Evolutionary conservation across 345 rosid genomes (phyloP), one percentile per base, ranked within the genome.

Genomic region (Rhodamnia argentea): DNA sequence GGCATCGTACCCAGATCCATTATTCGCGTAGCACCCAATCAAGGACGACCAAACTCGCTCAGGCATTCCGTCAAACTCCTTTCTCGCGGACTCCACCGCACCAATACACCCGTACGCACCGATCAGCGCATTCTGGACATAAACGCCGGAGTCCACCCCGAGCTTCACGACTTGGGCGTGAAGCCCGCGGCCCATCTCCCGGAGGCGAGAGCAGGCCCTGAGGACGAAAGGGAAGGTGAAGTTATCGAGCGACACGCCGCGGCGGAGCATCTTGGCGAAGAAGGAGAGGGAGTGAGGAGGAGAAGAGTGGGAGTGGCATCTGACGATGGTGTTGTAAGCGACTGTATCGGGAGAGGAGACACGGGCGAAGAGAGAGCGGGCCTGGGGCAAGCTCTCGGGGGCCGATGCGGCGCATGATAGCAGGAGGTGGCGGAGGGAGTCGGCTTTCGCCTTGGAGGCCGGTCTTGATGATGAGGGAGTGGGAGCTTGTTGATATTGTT

Each of bases 191-290:
- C 89, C 90, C 24, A 47, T 57, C 53, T 51, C 44, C 32, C 51
- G 90, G 85, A 92, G 91, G 11, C 91, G 89, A 13, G 91, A 89
- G 56, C 89, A 87, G 26, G 94, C 91, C 88, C 91, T n/a, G 85
- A 93, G 92, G n/a, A 91, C 91, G 84, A 90, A 90, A 52, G 93
- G 95, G 86, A 93, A 92, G 83, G 95, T 93, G 90, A 88, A 92
- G 89, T 90, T 87, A 84, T 93, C 93, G 3, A 90, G 88, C 4
- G 89, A 51, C 24, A 90, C 76, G 78, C 88, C 87, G 29, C 75
- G 54, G n/a, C 87, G 87, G 85, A 82, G 93, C 94, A 92, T 92
- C 70, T 55, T 47, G 78, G 85, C 75, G 88, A 92, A 93, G 87
- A 88, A 82, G 32, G 87, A 82, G 76, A 90, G 82, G 52, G 93